These are phyloP conservation scores for Tilletia walkeri DNA, from an alignment of 1,284 basidiomycete species.

Conservation along the genomic window DNA sequence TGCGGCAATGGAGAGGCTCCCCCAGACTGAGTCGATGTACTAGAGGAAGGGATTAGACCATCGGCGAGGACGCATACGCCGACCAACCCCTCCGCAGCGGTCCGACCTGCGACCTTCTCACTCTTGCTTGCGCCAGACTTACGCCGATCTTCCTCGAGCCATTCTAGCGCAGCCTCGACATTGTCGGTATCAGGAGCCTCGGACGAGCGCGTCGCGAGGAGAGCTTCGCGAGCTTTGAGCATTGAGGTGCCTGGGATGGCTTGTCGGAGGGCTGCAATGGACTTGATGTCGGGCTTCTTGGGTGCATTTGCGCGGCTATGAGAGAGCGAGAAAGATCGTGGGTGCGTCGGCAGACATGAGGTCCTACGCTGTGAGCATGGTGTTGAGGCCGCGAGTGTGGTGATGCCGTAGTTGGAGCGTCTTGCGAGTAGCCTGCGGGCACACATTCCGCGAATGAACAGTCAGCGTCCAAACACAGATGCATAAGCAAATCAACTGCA, in stretches of 20 bases:
- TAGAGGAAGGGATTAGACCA: conserved; percentile 57
- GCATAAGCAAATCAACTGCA: no score
- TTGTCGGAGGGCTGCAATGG: conserved; percentile 82
- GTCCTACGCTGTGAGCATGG: no score
- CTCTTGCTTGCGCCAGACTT: conserved; percentile 74
- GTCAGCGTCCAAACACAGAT: no score
- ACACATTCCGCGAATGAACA: no score
- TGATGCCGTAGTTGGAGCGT: no score
- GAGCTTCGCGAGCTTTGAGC: conserved; percentile 82
- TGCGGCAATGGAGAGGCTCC: conserved; percentile 56
- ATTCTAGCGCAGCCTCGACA: conserved; percentile 71
- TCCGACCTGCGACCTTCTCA: conserved; percentile 74
- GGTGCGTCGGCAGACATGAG: background rate
- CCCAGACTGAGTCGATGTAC: background rate
- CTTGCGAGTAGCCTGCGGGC: no score
- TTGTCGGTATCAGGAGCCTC: conserved; percentile 64
- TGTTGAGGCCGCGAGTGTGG: no score
- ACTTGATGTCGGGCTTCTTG: conserved; percentile 62
- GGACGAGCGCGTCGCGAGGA: conserved; percentile 62
- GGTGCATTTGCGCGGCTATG: background rate
- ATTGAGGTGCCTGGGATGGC: conserved; percentile 70
- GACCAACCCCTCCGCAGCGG: conserved; percentile 75
- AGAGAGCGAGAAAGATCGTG: background rate
- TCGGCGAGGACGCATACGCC: conserved; percentile 71
- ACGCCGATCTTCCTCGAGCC: conserved; percentile 74